A percentile compares a stretch with the other conserved stretches of the same genome.
These are phyloP conservation scores for Plantago elongata DNA, from an alignment of 257 asterid species.

Conservation along the genomic window DNA sequence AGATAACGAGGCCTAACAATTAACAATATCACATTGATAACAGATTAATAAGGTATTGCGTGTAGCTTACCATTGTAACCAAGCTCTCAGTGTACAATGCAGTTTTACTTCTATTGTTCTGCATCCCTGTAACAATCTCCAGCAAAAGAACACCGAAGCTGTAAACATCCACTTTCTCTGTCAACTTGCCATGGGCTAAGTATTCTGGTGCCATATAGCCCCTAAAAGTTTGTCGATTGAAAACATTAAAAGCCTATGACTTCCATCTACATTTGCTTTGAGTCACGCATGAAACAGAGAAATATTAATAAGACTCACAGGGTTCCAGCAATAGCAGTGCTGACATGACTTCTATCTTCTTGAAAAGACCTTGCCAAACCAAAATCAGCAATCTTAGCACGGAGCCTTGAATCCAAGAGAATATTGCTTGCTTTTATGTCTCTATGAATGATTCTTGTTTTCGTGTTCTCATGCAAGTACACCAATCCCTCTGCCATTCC, in stretches of 20 bases:
- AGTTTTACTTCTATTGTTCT: constrained; percentile 53
- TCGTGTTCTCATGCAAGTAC: constrained; percentile 71
- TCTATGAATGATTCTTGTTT: constrained; percentile 58
- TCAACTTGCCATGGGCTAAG: constrained; percentile 52
- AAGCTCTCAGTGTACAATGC: constrained; percentile 54
- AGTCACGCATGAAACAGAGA: neutral
- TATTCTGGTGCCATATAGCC: constrained; percentile 83
- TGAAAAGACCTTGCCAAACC: constrained; percentile 77
- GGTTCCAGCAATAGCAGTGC: constrained; percentile 80
- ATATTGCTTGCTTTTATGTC: constrained; percentile 78
- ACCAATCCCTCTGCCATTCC: constrained; percentile 76
- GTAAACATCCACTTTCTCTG: constrained; percentile 64
- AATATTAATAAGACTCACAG: constrained; percentile 38
- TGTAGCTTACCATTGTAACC: constrained; percentile 41
- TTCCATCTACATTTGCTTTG: too few species aligned
- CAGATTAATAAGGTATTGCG: too few species aligned
- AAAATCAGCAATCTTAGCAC: constrained; percentile 73
- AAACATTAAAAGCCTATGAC: neutral
- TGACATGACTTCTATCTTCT: constrained; percentile 68
- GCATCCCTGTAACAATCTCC: constrained; percentile 58
- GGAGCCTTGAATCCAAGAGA: constrained; percentile 55
- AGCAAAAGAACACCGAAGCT: constrained; percentile 71
- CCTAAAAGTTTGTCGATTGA: constrained; percentile 26
- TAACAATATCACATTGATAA: too few species aligned
- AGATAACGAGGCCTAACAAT: too few species aligned